Base-by-base conservation (phyloP, 1,139 yeast genomes). In the Starmera stellimalicola region DNA sequence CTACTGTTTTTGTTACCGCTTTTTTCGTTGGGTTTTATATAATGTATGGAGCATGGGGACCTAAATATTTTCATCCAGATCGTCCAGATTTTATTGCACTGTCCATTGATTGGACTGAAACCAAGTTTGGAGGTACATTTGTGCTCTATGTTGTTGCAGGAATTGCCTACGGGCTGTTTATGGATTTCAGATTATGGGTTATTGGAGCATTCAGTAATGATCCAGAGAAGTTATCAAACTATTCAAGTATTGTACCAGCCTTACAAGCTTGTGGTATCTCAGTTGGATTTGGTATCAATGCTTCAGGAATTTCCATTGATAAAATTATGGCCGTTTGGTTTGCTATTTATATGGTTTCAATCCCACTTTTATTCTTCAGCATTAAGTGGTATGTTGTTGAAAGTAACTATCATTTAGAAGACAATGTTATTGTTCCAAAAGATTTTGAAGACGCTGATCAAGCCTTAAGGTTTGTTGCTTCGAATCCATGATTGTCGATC, bases 331-430 rank as follows among this genome's bases (percentile, higher is more conserved):
- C 20, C 9, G 9, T 28, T 18, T 28, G 30, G 24, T 28, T 28
- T 28, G 30, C 24, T 5, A 12, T 28, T 19, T 28, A 28, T 16
- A 18, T 28, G 22, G n/a, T 11, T 14, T 28, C 24, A 14, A 18
- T 28, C 10, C 24, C 16, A 8, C 19, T 19, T 16, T 6, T 28
- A 12, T 28, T 17, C 16, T 28, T 28, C 15, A 18, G 23, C 14
- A 18, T 28, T 2, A 28, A 28, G 19, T 28, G 30, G 23, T 28
- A 28, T 28, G 30, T 28, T 18, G 22, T 18, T 28, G 30, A 28
- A 11, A 28, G 16, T 18, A 28, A 28, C 14, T 28, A 28, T 28
- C 18, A n/a, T 14, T 11, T 11, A 5, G 29, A 27, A 18, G 29
- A 27, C n/a, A 18, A 28, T 28, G 30, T 18, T 9, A 28, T 28